A percentile compares a stretch with the other conserved stretches of the same genome.
Conservation (phyloP, 352 stramenopile species). For the Pythium apleroticum region DNA sequence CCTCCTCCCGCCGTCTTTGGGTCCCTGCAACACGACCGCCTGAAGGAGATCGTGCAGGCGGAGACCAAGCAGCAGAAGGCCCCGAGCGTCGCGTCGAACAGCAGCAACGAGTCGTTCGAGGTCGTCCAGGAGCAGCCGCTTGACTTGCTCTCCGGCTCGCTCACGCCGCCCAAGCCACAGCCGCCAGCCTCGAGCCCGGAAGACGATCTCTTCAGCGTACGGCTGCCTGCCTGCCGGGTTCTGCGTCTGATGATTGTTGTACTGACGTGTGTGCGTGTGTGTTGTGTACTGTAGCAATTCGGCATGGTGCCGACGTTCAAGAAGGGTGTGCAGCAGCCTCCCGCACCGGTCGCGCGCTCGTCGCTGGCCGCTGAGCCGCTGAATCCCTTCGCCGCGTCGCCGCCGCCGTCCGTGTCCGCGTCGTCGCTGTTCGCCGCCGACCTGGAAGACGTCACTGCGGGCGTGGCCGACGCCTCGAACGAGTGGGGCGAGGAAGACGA, state of each 20-base stretch:
- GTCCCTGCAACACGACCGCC: constrained; percentile 7
- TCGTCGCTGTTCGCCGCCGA: constrained; percentile 64
- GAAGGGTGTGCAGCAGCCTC: constrained; percentile 45
- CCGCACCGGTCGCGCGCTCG: constrained; percentile 16
- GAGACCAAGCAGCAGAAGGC: constrained; percentile 12
- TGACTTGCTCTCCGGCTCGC: constrained; percentile 24
- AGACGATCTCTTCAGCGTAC: constrained; percentile 82
- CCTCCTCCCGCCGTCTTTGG: constrained; percentile 21
- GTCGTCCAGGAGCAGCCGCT: constrained; percentile 23
- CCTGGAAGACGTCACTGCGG: constrained; percentile 56
- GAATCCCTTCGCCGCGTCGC: constrained; percentile 25
- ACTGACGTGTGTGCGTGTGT: constrained; percentile 2
- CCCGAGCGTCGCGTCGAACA: constrained; percentile 55
- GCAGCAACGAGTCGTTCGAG: constrained; percentile 73
- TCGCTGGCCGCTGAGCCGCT: constrained; percentile 10
- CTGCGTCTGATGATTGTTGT: too few relatives aligned
- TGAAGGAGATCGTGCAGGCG: constrained; percentile 37
- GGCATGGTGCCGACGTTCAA: constrained; percentile 81
- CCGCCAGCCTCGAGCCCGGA: constrained; percentile 30
- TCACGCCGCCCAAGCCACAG: constrained; percentile 4
- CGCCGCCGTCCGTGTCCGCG: constrained; percentile 33
- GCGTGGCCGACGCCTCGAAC: constrained; percentile 32
- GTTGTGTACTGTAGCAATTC: constrained; percentile 59
- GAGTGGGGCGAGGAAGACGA: constrained; percentile 77
- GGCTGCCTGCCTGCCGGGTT: too few relatives aligned